Conservation (phyloP, 495 filamentous ascomycete genomes). For the Annulohypoxylon nitens region DNA sequence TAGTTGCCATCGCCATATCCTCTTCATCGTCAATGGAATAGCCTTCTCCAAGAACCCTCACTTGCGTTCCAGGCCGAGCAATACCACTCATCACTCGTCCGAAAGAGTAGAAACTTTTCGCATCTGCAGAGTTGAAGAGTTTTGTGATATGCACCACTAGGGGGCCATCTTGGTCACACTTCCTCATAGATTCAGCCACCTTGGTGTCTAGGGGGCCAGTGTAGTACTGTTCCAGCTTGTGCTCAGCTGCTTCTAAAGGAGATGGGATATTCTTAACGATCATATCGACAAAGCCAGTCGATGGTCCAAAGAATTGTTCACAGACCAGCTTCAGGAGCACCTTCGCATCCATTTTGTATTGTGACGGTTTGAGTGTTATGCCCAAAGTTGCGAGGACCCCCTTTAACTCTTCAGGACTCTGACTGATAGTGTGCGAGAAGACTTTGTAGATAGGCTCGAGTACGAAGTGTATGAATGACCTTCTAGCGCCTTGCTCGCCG, state of each 20-base stretch:
- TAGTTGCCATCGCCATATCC: conserved; percentile 93
- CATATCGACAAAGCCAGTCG: conserved; percentile 96
- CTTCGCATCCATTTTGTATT: conserved; percentile 90
- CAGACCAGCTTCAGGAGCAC: conserved; percentile 90
- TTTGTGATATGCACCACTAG: conserved; percentile 93
- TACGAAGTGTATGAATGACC: conserved; percentile 94
- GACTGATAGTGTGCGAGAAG: conserved; percentile 94
- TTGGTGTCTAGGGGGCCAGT: conserved; percentile 94
- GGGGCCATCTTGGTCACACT: conserved; percentile 90
- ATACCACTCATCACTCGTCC: conserved; percentile 95
- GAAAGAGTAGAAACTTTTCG: conserved; percentile 87
- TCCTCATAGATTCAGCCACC: conserved; percentile 80
- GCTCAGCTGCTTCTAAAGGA: conserved; percentile 80
- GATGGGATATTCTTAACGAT: conserved; percentile 90
- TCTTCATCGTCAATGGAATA: conserved; percentile 98
- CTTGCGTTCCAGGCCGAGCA: conserved; percentile 81
- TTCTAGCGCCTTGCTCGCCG: conserved; percentile 78
- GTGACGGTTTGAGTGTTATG: conserved; percentile 88
- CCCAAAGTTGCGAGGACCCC: conserved; percentile 82
- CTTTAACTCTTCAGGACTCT: conserved; percentile 88
- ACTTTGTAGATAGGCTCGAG: conserved; percentile 98
- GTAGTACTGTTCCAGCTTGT: conserved; percentile 86
- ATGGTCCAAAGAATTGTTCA: conserved; percentile 93
- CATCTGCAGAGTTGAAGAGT: conserved; percentile 89
- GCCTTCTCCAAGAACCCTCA: conserved; percentile 93